Conservation (phyloP, 768 basidiomycete genomes). For the Cantharellus anzutake region DNA sequence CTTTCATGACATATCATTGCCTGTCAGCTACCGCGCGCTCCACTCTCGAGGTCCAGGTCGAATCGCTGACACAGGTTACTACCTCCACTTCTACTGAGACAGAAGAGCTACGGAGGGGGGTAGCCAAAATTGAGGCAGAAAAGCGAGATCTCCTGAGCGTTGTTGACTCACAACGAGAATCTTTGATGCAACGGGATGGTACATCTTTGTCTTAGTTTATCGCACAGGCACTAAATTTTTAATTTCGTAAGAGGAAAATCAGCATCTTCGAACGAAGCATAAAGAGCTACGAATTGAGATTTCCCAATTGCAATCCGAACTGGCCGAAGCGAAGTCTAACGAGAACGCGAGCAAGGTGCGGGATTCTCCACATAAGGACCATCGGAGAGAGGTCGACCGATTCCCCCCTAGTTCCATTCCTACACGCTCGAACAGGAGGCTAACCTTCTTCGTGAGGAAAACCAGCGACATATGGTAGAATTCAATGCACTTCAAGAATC, state of each 20-base stretch:
- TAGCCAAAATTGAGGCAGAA: conserved; percentile 70
- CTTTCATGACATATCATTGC: background rate
- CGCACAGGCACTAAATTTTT: conserved; percentile 3
- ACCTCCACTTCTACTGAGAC: conserved; percentile 43
- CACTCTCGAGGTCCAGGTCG: conserved; percentile 35
- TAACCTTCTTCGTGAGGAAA: conserved; percentile 54
- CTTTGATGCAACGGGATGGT: conserved; percentile 60
- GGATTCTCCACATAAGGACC: background rate
- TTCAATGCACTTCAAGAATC: conserved; percentile 59
- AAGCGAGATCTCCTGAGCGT: conserved; percentile 77
- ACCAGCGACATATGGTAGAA: conserved; percentile 48
- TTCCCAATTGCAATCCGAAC: conserved; percentile 42
- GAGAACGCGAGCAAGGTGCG: conserved; percentile 61
- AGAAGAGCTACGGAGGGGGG: conserved; percentile 34
- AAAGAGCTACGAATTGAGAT: conserved; percentile 48
- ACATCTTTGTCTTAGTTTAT: conserved; percentile 10
- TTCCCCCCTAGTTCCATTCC: conserved; percentile 50
- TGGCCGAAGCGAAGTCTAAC: conserved; percentile 51
- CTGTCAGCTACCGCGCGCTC: conserved; percentile 26
- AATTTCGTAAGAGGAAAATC: background rate
- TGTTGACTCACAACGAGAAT: conserved; percentile 65
- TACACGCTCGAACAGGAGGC: conserved; percentile 72
- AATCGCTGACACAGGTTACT: conserved; percentile 36
- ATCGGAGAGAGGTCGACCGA: background rate
- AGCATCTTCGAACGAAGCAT: background rate